These are phyloP conservation scores for Cornus controversa DNA, from an alignment of 148 eudicot species.

Conservation along the genomic window DNA sequence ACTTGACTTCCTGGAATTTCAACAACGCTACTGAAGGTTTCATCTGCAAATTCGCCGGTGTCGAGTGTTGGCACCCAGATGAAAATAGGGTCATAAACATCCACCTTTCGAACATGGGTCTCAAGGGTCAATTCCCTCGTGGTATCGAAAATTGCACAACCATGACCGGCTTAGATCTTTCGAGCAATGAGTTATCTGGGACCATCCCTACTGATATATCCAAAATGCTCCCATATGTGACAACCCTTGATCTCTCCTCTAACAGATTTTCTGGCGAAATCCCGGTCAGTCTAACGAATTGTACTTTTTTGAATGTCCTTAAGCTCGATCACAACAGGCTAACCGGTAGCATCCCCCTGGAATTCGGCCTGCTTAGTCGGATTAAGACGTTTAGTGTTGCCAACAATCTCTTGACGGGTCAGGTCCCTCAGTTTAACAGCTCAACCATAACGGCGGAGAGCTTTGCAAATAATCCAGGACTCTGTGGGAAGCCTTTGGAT, in stretches of 20 bases:
- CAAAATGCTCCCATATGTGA: conserved; percentile 16
- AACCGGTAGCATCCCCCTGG: conserved; percentile 36
- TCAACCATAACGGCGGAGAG: neutral
- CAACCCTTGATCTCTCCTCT: conserved; percentile 32
- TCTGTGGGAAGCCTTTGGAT: conserved; percentile 36
- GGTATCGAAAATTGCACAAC: conserved; percentile 35
- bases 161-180: conserved; percentile 40
- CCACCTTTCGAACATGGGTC: conserved; percentile 37
- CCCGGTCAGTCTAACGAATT: conserved; percentile 29
- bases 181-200: conserved; percentile 33
- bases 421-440: conserved; percentile 20
- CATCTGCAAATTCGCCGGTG: conserved; percentile 39
- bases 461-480: conserved; percentile 39
- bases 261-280: conserved; percentile 36
- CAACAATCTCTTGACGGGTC: conserved; percentile 37
- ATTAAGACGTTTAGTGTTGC: conserved; percentile 37
- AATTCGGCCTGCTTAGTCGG: conserved; percentile 31
- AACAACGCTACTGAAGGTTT: conserved; percentile 39
- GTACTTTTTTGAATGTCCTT: conserved; percentile 35
- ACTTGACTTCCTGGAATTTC: conserved; percentile 42
- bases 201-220: conserved; percentile 39
- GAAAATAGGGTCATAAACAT: conserved; percentile 43
- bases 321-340: conserved; percentile 33
- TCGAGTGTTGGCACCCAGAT: conserved; percentile 48
- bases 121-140: conserved; percentile 37